Evolutionary conservation across 2,329 filamentous ascomycete genomes (phyloP).

Genomic region (Penicillium crustosum): DNA sequence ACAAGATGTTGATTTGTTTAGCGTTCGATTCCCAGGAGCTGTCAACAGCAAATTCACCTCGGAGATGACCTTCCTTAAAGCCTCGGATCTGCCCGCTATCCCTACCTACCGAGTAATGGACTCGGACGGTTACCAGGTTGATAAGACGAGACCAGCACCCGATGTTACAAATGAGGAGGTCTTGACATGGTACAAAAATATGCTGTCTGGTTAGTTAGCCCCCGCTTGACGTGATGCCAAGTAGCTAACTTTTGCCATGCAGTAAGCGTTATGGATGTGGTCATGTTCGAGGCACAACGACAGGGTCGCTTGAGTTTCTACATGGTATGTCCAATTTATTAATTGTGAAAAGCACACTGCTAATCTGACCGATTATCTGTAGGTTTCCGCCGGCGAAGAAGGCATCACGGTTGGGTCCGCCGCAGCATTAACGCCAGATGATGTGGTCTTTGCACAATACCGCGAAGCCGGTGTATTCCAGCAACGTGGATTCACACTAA

Average conservation of each 20-base stretch:
- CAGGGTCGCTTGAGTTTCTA: constrained; percentile 96
- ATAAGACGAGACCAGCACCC: constrained; percentile 63
- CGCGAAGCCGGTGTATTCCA: constrained; percentile 89
- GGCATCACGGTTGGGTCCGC: constrained; percentile 88
- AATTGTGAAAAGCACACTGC: too few species aligned
- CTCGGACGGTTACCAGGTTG: constrained; percentile 80
- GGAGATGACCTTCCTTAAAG: constrained; percentile 72
- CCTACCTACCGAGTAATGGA: constrained; percentile 90
- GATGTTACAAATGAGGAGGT: constrained; percentile 65
- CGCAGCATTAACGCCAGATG: constrained; percentile 75
- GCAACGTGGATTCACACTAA: constrained; percentile 81
- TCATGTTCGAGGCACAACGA: constrained; percentile 97
- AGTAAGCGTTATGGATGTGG: constrained; percentile 86
- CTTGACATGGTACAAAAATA: constrained; percentile 61
- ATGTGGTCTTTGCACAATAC: constrained; percentile 93
- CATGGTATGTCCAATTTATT: constrained; percentile 62
- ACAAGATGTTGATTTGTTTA: constrained; percentile 29
- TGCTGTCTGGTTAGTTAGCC: constrained; percentile 54
- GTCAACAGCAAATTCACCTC: constrained; percentile 90
- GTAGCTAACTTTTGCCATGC: constrained; percentile 14
- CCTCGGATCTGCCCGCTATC: constrained; percentile 71
- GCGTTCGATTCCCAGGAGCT: constrained; percentile 81
- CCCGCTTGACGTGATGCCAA: not conserved
- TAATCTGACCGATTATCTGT: not conserved
- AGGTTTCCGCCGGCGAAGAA: constrained; percentile 84